phyloP scores from a whole-genome alignment of 805 yeast species.

The Zygosaccharomyces pseudorouxii region DNA sequence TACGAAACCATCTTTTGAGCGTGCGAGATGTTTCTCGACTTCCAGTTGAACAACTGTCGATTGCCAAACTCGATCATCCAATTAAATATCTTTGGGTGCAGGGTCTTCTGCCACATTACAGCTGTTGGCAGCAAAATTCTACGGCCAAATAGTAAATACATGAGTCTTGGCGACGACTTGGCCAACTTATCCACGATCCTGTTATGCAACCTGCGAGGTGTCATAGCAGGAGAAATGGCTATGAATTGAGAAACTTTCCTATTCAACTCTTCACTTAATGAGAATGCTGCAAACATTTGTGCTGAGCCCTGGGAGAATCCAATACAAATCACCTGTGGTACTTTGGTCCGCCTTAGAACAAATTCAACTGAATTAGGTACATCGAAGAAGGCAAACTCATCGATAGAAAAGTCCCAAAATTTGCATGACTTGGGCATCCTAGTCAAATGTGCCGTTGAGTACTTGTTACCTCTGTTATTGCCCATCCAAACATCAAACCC shows the following conservation, averaged over 20 bases:
- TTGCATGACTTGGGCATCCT: constrained; percentile 37
- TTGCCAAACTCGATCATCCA: constrained; percentile 66
- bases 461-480: constrained; percentile 88
- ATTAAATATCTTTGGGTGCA: constrained; percentile 31
- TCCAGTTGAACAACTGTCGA: constrained; percentile 74
- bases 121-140: constrained; percentile 73
- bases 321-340: constrained; percentile 53
- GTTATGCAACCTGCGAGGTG: constrained; percentile 80
- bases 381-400: constrained; percentile 87
- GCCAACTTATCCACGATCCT: constrained; percentile 70
- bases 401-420: constrained; percentile 90
- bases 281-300: constrained; percentile 80
- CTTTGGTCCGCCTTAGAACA: constrained; percentile 50
- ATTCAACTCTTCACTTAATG: constrained; percentile 61
- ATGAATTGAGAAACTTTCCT: constrained; percentile 52
- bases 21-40: constrained; percentile 59
- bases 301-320: constrained; percentile 96
- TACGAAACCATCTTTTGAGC: constrained; percentile 76
- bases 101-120: constrained; percentile 61
- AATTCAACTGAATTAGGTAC: constrained; percentile 81
- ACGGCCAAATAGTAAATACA: constrained; percentile 69
- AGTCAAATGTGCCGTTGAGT: constrained; percentile 71
- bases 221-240: constrained; percentile 91
- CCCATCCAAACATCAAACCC: constrained; percentile 97
- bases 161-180: constrained; percentile 67